Evolutionary conservation across 805 yeast genomes (phyloP).

Genomic region (Metschnikowia drakensbergensis): DNA sequence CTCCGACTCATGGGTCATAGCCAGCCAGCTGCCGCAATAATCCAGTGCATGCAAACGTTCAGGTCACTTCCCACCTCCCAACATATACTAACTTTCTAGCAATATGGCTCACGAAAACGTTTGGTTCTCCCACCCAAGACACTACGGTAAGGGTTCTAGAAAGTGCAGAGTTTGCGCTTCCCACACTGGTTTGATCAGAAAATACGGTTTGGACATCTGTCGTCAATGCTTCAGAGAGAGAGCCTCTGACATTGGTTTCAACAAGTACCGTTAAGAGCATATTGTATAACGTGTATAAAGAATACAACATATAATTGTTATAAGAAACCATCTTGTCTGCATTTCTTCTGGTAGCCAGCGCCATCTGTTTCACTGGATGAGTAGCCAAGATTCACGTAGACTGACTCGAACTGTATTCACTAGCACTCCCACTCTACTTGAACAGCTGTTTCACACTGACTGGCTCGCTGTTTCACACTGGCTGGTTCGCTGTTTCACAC

Average conservation of each 20-base stretch:
- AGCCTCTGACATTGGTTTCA: constrained; percentile 98
- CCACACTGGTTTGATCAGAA: constrained; percentile 99
- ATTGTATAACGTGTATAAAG: constrained; percentile 13
- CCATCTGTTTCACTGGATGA: no score
- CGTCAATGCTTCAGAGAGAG: constrained; percentile 99
- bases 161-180: constrained; percentile 99
- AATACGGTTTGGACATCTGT: constrained; percentile 98
- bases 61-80: no score
- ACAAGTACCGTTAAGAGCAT: constrained; percentile 85
- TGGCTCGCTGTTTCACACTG: no score
- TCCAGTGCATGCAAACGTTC: no score
- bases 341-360: no score
- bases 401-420: no score
- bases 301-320: constrained; percentile 11
- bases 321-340: no score
- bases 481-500: no score
- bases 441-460: no score
- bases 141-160: constrained; percentile 99
- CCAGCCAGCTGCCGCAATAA: no score
- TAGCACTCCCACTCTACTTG: background rate
- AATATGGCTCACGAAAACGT: constrained; percentile 99
- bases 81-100: constrained; percentile 41
- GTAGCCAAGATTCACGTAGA: no score
- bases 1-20: no score
- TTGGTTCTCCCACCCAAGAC: constrained; percentile 99